A percentile compares a stretch with the other conserved stretches of the same genome.
Evolutionary conservation across 1,284 basidiomycete genomes (phyloP).

Genomic region (Cryptococcus sp.): DNA sequence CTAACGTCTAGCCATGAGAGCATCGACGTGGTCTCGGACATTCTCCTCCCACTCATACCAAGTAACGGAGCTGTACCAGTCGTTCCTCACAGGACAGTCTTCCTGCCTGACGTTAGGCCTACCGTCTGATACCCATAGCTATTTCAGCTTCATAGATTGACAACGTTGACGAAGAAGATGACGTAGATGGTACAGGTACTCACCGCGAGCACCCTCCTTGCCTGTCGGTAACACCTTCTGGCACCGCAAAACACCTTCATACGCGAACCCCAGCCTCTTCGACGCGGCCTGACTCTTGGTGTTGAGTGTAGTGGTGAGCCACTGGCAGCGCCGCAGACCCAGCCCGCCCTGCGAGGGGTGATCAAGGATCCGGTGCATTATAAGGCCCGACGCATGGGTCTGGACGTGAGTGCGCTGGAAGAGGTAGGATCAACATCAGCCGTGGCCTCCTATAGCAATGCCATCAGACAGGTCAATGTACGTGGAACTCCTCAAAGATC

Average conservation of each 20-base stretch:
- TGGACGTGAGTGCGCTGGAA: slow-evolving; percentile 39
- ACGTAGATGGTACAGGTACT: slow-evolving; percentile 6
- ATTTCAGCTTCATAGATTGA: background rate
- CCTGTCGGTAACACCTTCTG: slow-evolving; percentile 29
- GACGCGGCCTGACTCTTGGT: slow-evolving; percentile 26
- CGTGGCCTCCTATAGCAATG: background rate
- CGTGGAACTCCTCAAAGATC: slow-evolving; percentile 39
- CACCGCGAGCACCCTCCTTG: slow-evolving; percentile 32
- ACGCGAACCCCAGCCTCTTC: slow-evolving; percentile 32
- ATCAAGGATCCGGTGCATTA: slow-evolving; percentile 42
- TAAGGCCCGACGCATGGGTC: slow-evolving; percentile 38
- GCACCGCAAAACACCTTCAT: slow-evolving; percentile 34
- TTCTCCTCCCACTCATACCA: slow-evolving; percentile 46
- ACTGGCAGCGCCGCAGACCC: slow-evolving; percentile 41
- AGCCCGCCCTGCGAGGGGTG: slow-evolving; percentile 32
- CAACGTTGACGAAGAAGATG: background rate
- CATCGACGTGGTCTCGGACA: slow-evolving; percentile 30
- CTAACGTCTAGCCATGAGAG: slow-evolving; percentile 15
- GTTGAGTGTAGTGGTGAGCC: slow-evolving; percentile 41
- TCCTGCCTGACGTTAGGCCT: slow-evolving; percentile 23
- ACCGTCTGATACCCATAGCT: slow-evolving; percentile 19
- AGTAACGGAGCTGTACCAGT: slow-evolving; percentile 35
- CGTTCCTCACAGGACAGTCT: slow-evolving; percentile 29
- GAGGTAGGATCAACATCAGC: background rate
- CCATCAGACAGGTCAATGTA: slow-evolving; percentile 6